These are phyloP conservation scores for Furcasterigmium sp. DNA, from an alignment of 2,329 filamentous ascomycete genomes.

Conservation along the genomic window DNA sequence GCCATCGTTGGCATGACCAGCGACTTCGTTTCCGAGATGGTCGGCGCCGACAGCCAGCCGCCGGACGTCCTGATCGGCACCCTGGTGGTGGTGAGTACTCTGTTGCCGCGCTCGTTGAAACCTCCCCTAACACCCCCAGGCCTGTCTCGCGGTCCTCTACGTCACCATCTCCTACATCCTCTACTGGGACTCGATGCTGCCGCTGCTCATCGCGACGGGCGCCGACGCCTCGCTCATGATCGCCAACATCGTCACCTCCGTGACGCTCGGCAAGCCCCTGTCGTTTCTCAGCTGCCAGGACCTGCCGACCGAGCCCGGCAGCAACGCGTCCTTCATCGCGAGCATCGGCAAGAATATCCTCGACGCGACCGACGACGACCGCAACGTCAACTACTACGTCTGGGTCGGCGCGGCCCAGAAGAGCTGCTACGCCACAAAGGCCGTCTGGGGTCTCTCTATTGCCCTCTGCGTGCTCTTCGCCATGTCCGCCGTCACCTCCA, in stretches of 20 bases:
- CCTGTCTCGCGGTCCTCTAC: slow-evolving; percentile 75
- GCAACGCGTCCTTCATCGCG: slow-evolving; percentile 38
- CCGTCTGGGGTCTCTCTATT: slow-evolving; percentile 81
- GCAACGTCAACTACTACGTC: slow-evolving; percentile 31
- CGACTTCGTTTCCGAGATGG: slow-evolving; percentile 77
- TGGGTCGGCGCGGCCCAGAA: slow-evolving; percentile 48
- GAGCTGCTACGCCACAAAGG: slow-evolving; percentile 80
- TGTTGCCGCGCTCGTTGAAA: no score
- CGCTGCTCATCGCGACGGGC: slow-evolving; percentile 62
- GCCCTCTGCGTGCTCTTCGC: slow-evolving; percentile 68
- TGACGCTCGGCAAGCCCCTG: slow-evolving; percentile 74
- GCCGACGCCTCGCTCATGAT: slow-evolving; percentile 68
- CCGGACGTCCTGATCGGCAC: slow-evolving; percentile 73
- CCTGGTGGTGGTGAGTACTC: slow-evolving; percentile 65
- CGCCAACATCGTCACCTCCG: slow-evolving; percentile 71
- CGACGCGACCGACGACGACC: slow-evolving; percentile 18
- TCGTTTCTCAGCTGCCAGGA: slow-evolving; percentile 68
- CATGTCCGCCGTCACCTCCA: slow-evolving; percentile 53
- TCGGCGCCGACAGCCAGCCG: slow-evolving; percentile 57
- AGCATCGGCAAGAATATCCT: slow-evolving; percentile 36
- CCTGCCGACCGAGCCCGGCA: slow-evolving; percentile 34
- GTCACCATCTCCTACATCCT: slow-evolving; percentile 75
- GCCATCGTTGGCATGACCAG: slow-evolving; percentile 74
- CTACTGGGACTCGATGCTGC: slow-evolving; percentile 70
- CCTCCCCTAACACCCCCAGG: slow-evolving; percentile 46